Conservation (phyloP, 139 green algal species). For the Ettlia oleoabundans region DNA sequence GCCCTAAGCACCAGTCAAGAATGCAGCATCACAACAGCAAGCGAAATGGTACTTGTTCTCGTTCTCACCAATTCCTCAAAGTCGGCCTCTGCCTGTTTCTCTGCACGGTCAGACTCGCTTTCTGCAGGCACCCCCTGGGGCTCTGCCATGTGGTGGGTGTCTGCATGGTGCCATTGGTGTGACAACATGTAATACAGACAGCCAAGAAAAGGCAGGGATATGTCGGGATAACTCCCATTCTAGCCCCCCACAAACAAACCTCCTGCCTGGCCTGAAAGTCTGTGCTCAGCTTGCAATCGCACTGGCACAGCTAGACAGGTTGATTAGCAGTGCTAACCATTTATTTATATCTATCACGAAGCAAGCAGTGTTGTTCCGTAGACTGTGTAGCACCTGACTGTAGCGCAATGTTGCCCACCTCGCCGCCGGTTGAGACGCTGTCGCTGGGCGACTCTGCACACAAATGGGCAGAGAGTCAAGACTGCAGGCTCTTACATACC, state of each 20-base stretch:
- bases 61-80: conserved; percentile 21
- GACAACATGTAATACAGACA: too few species aligned
- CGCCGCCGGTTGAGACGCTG: conserved; percentile 8
- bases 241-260: too few species aligned
- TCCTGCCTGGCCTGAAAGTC: too few species aligned
- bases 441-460: conserved; percentile 16
- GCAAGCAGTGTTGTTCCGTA: not conserved
- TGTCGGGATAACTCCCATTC: too few species aligned
- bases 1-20: too few species aligned
- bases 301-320: too few species aligned
- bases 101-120: conserved; percentile 12
- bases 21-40: too few species aligned
- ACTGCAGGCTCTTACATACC: too few species aligned
- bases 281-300: too few species aligned
- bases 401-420: conserved; percentile 41
- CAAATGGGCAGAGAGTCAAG: not conserved
- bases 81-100: conserved; percentile 11
- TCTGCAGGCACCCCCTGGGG: conserved; percentile 10
- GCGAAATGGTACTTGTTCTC: too few species aligned
- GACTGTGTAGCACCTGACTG: conserved; percentile 8
- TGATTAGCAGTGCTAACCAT: too few species aligned
- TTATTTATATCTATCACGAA: not conserved
- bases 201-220: too few species aligned
- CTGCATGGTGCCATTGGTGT: not conserved
- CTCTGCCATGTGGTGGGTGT: conserved; percentile 15